Percentiles rank a stretch among this genome's conserved stretches.
Evolutionary conservation across 148 eudicot genomes (phyloP).

Genomic region (Amaranthus hypochondriacus): DNA sequence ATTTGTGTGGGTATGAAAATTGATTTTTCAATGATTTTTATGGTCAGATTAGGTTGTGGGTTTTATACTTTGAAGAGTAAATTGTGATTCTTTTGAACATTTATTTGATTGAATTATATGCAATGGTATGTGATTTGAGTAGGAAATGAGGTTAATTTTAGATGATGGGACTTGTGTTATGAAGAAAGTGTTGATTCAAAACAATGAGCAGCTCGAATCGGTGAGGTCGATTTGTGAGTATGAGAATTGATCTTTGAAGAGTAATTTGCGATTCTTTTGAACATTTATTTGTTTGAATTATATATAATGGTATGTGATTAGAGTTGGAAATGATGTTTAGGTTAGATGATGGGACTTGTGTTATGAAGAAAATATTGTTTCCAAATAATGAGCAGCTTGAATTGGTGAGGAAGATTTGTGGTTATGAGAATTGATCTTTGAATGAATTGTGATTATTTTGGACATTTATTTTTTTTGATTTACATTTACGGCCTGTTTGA

Average conservation of each 20-base stretch:
- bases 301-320: background rate
- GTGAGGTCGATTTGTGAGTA: too few species aligned
- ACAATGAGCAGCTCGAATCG: too few species aligned
- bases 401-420: too few species aligned
- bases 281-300: slow-evolving; percentile 2
- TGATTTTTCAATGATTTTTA: slow-evolving; percentile 6
- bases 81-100: background rate
- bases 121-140: background rate
- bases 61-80: background rate
- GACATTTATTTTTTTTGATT: background rate
- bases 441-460: background rate
- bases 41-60: slow-evolving; percentile 1
- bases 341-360: too few species aligned
- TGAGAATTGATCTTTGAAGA: background rate
- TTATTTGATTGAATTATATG: background rate
- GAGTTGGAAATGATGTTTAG: too few species aligned
- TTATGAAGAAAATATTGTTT: too few species aligned
- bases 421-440: too few species aligned
- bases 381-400: too few species aligned
- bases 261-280: background rate
- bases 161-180: too few species aligned
- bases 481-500: background rate
- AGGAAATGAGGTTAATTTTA: too few species aligned
- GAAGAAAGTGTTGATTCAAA: too few species aligned
- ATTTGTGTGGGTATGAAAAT: background rate